Evolutionary conservation across 805 yeast genomes (phyloP), one percentile per base, ranked within the genome.

Genomic region (Saccharomyces eubayanus): DNA sequence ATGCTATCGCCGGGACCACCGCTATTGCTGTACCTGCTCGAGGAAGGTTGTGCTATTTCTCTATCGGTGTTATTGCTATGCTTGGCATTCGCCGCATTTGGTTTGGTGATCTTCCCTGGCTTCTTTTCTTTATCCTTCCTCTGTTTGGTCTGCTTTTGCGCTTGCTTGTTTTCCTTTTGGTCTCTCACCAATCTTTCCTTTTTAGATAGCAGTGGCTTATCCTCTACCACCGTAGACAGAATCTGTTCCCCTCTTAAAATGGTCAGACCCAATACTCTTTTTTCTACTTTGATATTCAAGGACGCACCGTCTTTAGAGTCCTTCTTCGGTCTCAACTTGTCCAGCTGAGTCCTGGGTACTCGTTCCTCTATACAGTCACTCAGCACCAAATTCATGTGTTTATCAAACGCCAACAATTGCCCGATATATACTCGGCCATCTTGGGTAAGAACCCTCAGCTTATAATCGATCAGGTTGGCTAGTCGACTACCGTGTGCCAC

Each of bases 231-330:
- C 2, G 69, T 67, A 10, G 90, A 81, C 11, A 91, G 81, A 28
- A 94, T 82, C 59, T 85, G 87, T 59, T 89, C 97, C 2, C 99
- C 99, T 61, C 98, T 78, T 48, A 92, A 72, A 40, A 92, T 85
- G 1, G 88, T 79, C 51, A 94, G 76, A 0, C 98, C 98, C 27
- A 94, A 71, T 5, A 82, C 73, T 54, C 98, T 75, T 62, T 84
- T 88, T 57, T 86, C 91, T 55, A 84, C 87, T 43, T 74, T 76
- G 11, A 78, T 69, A 74, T 67, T 57, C 21, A 36, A 36, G 12
- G 43, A 8, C 66, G 73, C 24, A 57, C 65, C 57, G 56, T 66
- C 51, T 48, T 62, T 61, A 8, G 48, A 40, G 3, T 47, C 50
- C 12, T 51, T 49, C 2, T 27, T 48, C 28, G 11, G 12, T 36